phyloP scores from a whole-genome alignment of 2,329 filamentous ascomycete genomes.

The Cercospora brassicicola region DNA sequence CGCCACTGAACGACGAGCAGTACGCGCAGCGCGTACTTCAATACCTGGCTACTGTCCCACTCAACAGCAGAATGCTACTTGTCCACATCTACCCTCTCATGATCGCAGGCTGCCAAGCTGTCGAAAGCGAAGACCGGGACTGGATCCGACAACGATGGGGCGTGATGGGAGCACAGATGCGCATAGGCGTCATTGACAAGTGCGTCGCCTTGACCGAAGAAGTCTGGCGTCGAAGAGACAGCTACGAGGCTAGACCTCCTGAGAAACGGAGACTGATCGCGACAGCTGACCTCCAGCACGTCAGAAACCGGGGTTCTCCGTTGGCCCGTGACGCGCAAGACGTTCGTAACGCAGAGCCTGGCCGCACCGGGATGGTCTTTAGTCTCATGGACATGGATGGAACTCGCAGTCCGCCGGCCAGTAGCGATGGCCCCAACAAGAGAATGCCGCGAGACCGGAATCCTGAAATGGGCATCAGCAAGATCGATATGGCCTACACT shows the following conservation, averaged over 20 bases:
- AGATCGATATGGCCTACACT: slow-evolving; percentile 54
- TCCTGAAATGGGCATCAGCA: slow-evolving; percentile 15
- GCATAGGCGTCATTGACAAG: slow-evolving; percentile 67
- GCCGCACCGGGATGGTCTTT: slow-evolving; percentile 38
- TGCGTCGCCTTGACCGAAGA: slow-evolving; percentile 65
- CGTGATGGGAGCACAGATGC: slow-evolving; percentile 61
- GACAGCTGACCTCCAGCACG: slow-evolving; percentile 39
- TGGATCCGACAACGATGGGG: slow-evolving; percentile 66
- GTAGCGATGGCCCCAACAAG: slow-evolving; percentile 10
- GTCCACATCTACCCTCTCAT: slow-evolving; percentile 70
- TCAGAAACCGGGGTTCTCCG: slow-evolving; percentile 31
- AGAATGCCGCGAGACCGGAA: slow-evolving; percentile 2
- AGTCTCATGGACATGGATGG: slow-evolving; percentile 30
- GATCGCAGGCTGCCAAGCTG: slow-evolving; percentile 65
- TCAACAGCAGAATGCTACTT: slow-evolving; percentile 62
- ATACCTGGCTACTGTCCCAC: slow-evolving; percentile 63
- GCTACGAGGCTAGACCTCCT: slow-evolving; percentile 43
- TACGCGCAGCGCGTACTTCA: slow-evolving; percentile 63
- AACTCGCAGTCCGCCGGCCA: slow-evolving; percentile 11
- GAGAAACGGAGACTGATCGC: slow-evolving; percentile 38
- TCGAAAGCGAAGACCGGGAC: slow-evolving; percentile 58
- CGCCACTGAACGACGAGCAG: slow-evolving; percentile 52
- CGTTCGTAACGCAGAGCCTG: slow-evolving; percentile 28
- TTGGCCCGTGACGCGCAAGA: slow-evolving; percentile 21
- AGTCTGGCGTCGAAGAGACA: slow-evolving; percentile 65